phyloP scores from a whole-genome alignment of 2,329 filamentous ascomycete species.

The Ascochyta lentis region DNA sequence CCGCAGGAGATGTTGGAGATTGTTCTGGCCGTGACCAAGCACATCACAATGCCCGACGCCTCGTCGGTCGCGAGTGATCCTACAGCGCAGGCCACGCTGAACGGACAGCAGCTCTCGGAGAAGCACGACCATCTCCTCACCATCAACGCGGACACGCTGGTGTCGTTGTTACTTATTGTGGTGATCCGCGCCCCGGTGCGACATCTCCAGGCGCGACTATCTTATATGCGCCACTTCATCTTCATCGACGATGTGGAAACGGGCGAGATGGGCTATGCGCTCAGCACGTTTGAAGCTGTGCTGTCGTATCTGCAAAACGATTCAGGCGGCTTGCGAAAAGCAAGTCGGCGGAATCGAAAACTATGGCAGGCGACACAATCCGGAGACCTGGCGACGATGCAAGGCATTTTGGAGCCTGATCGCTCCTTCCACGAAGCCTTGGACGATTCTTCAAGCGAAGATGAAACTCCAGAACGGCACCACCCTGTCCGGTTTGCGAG shows the following conservation, averaged over 20 bases:
- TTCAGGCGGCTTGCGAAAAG: slow-evolving; percentile 79
- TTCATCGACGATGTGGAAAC: slow-evolving; percentile 98
- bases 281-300: slow-evolving; percentile 96
- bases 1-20: slow-evolving; percentile 90
- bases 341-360: slow-evolving; percentile 83
- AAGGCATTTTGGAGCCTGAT: slow-evolving; percentile 78
- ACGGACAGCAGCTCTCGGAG: slow-evolving; percentile 52
- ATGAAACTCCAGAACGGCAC: slow-evolving; percentile 27
- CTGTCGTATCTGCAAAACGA: slow-evolving; percentile 85
- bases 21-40: slow-evolving; percentile 80
- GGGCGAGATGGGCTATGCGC: slow-evolving; percentile 92
- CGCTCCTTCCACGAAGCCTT: slow-evolving; percentile 48
- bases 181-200: slow-evolving; percentile 89
- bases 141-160: slow-evolving; percentile 87
- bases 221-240: slow-evolving; percentile 97
- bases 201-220: slow-evolving; percentile 83
- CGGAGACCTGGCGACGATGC: slow-evolving; percentile 78
- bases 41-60: slow-evolving; percentile 69
- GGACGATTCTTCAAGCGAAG: slow-evolving; percentile 39
- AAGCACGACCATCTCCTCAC: slow-evolving; percentile 64
- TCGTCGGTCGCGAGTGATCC: slow-evolving; percentile 28
- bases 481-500: slow-evolving; percentile 44
- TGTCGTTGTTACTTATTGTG: slow-evolving; percentile 88
- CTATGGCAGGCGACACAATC: slow-evolving; percentile 85
- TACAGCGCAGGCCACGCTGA: slow-evolving; percentile 36